Conservation (phyloP, 768 basidiomycete genomes). For the Pleurotus salmoneostramineus region DNA sequence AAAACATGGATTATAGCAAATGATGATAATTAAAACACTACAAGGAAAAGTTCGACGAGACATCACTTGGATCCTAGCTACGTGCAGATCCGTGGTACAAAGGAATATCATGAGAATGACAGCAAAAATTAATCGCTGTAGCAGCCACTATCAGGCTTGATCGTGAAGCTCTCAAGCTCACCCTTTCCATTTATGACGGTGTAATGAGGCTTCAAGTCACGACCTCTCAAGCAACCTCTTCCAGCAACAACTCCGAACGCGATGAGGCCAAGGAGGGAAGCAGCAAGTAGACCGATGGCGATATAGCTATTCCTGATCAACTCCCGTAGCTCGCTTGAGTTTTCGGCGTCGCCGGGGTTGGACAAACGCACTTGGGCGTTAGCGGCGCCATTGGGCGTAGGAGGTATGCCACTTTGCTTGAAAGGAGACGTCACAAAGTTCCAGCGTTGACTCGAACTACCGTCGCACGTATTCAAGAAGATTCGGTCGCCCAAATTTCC, state of each 20-base stretch:
- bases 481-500: neutral
- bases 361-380: neutral
- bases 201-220: neutral
- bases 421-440: slow-evolving; percentile 1
- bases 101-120: neutral
- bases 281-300: slow-evolving; percentile 1
- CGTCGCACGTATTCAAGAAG: slow-evolving; percentile 1
- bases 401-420: neutral
- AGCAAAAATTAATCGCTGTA: slow-evolving; percentile 1
- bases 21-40: too few relatives aligned
- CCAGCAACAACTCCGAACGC: neutral
- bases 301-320: slow-evolving; percentile 5
- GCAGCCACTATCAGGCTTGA: neutral
- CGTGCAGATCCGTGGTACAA: neutral
- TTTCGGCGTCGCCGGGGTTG: neutral
- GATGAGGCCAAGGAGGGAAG: neutral
- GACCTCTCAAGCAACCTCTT: neutral
- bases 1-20: too few relatives aligned
- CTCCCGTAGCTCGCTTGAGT: neutral
- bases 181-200: neutral
- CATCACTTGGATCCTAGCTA: neutral
- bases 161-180: neutral
- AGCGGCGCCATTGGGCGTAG: too few relatives aligned
- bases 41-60: too few relatives aligned
- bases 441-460: neutral